A percentile compares a stretch with the other conserved stretches of the same genome.
Conservation (phyloP, 352 stramenopile genomes). For the Globisporangium middletonii region DNA sequence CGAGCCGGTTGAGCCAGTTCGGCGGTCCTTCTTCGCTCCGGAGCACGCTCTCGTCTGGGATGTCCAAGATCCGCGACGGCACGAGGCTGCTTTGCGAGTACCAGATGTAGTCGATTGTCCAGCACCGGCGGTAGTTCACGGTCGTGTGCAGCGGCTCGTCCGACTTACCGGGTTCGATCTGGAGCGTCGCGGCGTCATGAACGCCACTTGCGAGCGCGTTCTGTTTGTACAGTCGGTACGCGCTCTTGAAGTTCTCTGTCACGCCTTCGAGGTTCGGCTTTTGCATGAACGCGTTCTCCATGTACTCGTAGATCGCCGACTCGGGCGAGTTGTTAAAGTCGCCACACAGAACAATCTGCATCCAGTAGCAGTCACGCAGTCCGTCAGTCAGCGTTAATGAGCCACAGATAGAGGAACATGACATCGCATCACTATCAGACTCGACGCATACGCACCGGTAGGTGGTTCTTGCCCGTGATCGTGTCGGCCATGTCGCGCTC, state of each 20-base stretch:
- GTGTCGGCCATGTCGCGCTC: constrained; percentile 49
- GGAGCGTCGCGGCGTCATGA: constrained; percentile 20
- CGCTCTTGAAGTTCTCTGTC: constrained; percentile 62
- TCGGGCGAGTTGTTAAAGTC: constrained; percentile 88
- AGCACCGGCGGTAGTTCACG: constrained; percentile 82
- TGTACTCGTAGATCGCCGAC: constrained; percentile 83
- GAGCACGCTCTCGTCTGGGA: constrained; percentile 60
- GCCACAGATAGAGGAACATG: no score
- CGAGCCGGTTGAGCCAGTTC: constrained; percentile 74
- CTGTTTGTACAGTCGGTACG: constrained; percentile 60
- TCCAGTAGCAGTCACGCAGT: neutral
- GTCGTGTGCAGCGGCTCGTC: constrained; percentile 80
- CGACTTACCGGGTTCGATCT: constrained; percentile 34
- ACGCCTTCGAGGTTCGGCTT: constrained; percentile 72
- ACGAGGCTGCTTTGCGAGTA: constrained; percentile 67
- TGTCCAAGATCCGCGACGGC: constrained; percentile 58
- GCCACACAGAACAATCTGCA: constrained; percentile 69
- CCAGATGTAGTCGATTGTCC: constrained; percentile 89
- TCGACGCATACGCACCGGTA: constrained; percentile 30
- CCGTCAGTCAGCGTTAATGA: neutral
- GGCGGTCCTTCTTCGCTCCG: constrained; percentile 65
- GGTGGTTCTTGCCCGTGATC: constrained; percentile 36
- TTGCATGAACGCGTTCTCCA: constrained; percentile 85
- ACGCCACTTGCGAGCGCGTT: constrained; percentile 31
- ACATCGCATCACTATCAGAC: neutral